Evolutionary conservation across 176 grass and related monocot species (phyloP).

Genomic region (Triticum urartu): DNA sequence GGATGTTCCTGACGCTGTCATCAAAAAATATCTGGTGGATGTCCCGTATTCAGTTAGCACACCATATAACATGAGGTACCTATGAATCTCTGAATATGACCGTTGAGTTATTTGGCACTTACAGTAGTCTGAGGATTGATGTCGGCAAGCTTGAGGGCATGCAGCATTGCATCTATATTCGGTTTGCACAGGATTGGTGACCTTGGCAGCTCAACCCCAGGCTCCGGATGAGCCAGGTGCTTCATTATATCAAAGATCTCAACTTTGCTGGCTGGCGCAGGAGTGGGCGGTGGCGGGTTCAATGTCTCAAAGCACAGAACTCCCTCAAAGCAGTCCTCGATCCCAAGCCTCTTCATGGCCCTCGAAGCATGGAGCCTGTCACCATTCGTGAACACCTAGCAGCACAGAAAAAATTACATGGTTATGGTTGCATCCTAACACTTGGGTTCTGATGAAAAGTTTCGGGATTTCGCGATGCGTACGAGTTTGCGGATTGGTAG

Average conservation of each 20-base stretch:
- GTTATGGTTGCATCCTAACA: neutral
- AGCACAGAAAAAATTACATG: neutral
- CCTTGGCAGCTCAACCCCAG: conserved; percentile 56
- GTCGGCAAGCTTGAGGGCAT: conserved; percentile 62
- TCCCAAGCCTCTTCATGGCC: conserved; percentile 75
- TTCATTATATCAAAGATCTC: conserved; percentile 71
- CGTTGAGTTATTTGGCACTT: conserved; percentile 22
- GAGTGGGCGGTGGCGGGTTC: conserved; percentile 39
- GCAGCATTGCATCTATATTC: conserved; percentile 62
- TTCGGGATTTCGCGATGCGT: neutral
- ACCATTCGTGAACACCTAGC: conserved; percentile 86
- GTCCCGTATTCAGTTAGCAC: neutral
- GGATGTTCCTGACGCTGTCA: conserved; percentile 80
- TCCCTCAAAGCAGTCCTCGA: conserved; percentile 83
- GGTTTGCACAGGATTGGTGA: conserved; percentile 83
- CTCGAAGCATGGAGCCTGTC: conserved; percentile 66
- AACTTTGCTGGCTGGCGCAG: neutral
- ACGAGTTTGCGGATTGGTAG: conserved; percentile 86
- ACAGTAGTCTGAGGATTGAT: conserved; percentile 74
- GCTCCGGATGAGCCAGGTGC: conserved; percentile 50
- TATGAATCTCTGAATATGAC: neutral
- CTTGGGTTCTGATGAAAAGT: neutral
- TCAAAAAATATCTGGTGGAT: conserved; percentile 75
- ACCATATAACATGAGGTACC: neutral
- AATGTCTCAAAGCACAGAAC: conserved; percentile 88